Conservation (phyloP, 768 basidiomycete species). For the Lyophyllum atratum region DNA sequence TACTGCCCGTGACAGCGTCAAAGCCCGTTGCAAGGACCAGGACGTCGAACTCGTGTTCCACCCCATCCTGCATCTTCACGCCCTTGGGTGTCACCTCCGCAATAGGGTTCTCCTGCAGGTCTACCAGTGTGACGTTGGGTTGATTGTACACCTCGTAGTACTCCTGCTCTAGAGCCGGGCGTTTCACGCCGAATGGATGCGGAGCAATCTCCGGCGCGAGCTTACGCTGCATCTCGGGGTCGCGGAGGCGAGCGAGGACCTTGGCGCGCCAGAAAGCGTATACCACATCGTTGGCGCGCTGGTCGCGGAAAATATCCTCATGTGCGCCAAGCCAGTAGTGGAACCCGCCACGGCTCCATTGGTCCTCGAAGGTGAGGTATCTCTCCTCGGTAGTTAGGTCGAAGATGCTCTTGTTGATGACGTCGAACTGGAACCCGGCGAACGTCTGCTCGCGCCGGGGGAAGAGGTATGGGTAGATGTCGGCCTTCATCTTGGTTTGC, state of each 20-base stretch:
- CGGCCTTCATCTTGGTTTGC: conserved; percentile 18
- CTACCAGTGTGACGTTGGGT: conserved; percentile 23
- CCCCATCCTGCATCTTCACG: conserved; percentile 20
- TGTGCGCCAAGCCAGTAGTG: conserved; percentile 18
- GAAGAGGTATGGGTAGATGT: conserved; percentile 20
- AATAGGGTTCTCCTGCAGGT: conserved; percentile 22
- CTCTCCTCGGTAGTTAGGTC: conserved; percentile 22
- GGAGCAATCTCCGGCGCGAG: conserved; percentile 22
- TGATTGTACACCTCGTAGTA: conserved; percentile 28
- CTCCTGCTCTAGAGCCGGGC: conserved; percentile 20
- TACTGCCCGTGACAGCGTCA: conserved; percentile 24
- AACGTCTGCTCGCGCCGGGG: conserved; percentile 22
- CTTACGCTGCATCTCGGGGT: conserved; percentile 21
- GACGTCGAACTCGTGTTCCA: conserved; percentile 21
- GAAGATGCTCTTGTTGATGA: conserved; percentile 11
- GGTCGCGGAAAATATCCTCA: conserved; percentile 15
- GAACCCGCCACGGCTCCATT: conserved; percentile 24
- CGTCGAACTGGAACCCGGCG: conserved; percentile 17
- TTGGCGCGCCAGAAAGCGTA: conserved; percentile 28
- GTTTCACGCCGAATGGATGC: conserved; percentile 28
- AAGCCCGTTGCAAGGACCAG: conserved; percentile 26
- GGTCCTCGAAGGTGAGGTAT: conserved; percentile 19
- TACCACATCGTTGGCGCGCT: conserved; percentile 20
- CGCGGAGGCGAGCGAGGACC: conserved; percentile 18
- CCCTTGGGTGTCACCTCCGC: conserved; percentile 21